Evolutionary conservation across 208 protist species (phyloP).

Genomic region (Trichomonas vaginalis): DNA sequence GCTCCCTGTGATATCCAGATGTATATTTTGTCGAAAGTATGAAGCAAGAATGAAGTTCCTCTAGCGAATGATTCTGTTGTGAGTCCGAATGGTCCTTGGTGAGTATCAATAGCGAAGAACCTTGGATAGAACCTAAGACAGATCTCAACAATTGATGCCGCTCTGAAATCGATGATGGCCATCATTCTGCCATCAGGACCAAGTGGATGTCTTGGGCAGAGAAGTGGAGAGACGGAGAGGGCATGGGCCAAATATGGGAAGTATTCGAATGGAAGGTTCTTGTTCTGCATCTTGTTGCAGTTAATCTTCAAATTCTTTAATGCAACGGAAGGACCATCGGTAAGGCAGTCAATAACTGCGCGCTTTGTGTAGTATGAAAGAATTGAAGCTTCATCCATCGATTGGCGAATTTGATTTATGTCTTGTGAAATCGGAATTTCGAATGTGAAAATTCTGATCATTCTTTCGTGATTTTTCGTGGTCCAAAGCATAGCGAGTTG

Average conservation of each 20-base stretch:
- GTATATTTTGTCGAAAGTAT: neutral
- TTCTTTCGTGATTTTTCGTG: neutral
- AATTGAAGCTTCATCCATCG: neutral
- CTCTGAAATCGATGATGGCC: neutral
- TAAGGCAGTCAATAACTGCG: neutral
- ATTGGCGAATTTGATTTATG: neutral
- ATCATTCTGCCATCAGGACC: neutral
- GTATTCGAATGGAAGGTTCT: neutral
- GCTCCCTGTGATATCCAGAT: neutral
- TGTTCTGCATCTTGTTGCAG: neutral
- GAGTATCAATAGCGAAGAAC: neutral
- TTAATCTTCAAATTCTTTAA: neutral
- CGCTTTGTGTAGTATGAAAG: neutral
- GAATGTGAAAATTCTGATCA: neutral
- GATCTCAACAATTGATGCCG: neutral
- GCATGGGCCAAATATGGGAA: neutral
- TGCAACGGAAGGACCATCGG: neutral
- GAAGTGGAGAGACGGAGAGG: neutral
- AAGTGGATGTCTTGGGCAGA: neutral
- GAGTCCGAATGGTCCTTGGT: neutral
- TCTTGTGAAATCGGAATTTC: neutral
- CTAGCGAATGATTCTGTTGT: neutral
- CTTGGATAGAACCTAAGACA: neutral
- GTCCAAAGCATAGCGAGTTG: neutral
- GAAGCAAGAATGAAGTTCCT: neutral